Percentiles rank a stretch among this genome's conserved stretches.
These are phyloP conservation scores for Trebouxia sp. DNA, from an alignment of 139 green algal genomes.

Conservation along the genomic window DNA sequence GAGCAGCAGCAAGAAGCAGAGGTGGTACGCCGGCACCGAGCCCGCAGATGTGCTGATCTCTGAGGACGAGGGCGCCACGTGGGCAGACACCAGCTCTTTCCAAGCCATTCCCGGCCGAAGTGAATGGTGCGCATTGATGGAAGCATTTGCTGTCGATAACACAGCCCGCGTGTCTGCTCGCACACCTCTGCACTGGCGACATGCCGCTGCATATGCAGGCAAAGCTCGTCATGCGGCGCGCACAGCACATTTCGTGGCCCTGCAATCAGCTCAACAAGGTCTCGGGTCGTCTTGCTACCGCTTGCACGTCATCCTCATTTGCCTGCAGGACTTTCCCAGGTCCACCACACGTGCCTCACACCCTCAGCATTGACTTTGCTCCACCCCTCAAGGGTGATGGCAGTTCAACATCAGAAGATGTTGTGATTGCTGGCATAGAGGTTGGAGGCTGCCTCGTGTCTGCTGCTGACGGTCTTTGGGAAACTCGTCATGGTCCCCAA, in stretches of 20 bases:
- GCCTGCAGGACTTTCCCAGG: constrained; percentile 21
- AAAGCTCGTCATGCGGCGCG: too few relatives aligned
- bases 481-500: neutral
- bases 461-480: neutral
- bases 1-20: neutral
- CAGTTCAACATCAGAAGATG: neutral
- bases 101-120: neutral
- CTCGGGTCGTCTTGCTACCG: too few relatives aligned
- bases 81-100: constrained; percentile 1
- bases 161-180: too few relatives aligned
- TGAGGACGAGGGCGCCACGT: neutral
- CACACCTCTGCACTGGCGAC: neutral
- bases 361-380: constrained; percentile 14
- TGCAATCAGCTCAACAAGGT: too few relatives aligned
- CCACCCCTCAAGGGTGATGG: neutral
- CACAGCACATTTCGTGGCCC: too few relatives aligned
- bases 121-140: neutral
- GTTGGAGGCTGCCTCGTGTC: neutral
- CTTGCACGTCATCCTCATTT: too few relatives aligned
- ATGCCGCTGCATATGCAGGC: too few relatives aligned
- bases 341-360: neutral
- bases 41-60: constrained; percentile 11
- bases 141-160: too few relatives aligned
- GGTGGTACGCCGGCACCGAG: neutral
- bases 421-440: constrained; percentile 26